Conservation (phyloP, 805 yeast genomes). For the Saccharomycopsis oosterbeekiorum region DNA sequence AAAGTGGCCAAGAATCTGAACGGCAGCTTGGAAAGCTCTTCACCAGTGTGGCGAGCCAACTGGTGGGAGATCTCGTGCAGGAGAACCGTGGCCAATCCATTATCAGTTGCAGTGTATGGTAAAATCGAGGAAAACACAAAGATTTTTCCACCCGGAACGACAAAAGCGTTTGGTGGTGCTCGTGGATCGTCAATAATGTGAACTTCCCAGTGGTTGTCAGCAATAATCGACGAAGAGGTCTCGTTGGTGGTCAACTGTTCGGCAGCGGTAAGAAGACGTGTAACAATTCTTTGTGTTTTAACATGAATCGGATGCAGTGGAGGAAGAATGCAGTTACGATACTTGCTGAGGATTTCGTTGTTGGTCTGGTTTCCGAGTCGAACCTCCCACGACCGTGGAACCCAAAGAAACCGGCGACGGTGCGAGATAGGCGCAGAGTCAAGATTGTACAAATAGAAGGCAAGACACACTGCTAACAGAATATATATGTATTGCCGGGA, state of each 20-base stretch:
- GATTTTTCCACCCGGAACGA: conserved; percentile 91
- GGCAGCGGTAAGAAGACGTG: conserved; percentile 51
- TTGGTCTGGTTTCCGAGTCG: conserved; percentile 58
- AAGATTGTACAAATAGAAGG: conserved; percentile 27
- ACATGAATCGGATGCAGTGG: conserved; percentile 46
- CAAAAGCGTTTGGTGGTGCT: conserved; percentile 93
- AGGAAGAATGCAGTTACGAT: conserved; percentile 46
- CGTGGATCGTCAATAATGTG: conserved; percentile 64
- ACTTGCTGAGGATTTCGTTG: conserved; percentile 47
- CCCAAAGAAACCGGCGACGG: conserved; percentile 60
- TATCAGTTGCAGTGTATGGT: conserved; percentile 70
- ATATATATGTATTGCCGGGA: not conserved
- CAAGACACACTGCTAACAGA: not conserved
- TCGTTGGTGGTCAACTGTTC: conserved; percentile 27
- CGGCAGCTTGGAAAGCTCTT: conserved; percentile 71
- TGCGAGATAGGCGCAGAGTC: conserved; percentile 78
- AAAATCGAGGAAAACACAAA: conserved; percentile 77
- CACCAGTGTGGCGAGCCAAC: conserved; percentile 84
- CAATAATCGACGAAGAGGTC: conserved; percentile 23
- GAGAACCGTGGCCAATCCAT: conserved; percentile 90
- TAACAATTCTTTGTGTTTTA: conserved; percentile 53
- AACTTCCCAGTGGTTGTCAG: conserved; percentile 56
- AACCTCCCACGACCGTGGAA: conserved; percentile 55
- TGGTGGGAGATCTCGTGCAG: conserved; percentile 94
- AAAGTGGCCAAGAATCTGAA: conserved; percentile 43